Evolutionary conservation across 2,329 filamentous ascomycete species (phyloP).

Genomic region (Arthrobotrys musiformis): DNA sequence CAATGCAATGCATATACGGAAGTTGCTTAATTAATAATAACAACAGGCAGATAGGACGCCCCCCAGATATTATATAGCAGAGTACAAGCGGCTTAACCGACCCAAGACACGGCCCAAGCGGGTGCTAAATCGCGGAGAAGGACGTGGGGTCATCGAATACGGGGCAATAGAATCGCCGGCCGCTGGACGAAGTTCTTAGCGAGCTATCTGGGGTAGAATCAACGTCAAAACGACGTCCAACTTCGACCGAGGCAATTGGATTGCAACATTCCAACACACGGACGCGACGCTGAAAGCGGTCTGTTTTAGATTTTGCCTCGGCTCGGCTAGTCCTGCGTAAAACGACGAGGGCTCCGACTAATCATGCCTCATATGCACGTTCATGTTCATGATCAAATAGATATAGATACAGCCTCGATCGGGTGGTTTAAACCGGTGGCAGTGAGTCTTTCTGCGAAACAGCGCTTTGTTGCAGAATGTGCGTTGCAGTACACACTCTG

Average conservation of each 20-base stretch:
- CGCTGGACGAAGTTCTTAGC: too few relatives aligned
- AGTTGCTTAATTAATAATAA: too few relatives aligned
- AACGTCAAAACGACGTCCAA: too few relatives aligned
- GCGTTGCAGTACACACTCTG: neutral
- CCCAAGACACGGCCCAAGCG: conserved; percentile 1
- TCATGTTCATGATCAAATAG: neutral
- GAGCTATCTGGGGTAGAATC: too few relatives aligned
- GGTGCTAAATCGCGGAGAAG: neutral
- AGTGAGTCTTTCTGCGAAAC: neutral
- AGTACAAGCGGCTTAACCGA: conserved; percentile 2
- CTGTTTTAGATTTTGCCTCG: conserved; percentile 1
- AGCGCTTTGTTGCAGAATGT: neutral
- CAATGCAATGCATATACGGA: neutral
- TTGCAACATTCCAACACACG: neutral
- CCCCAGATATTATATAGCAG: neutral
- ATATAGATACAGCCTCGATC: too few relatives aligned
- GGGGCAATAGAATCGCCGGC: conserved; percentile 7
- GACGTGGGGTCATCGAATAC: neutral
- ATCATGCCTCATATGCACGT: neutral
- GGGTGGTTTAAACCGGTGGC: too few relatives aligned
- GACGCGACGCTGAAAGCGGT: neutral
- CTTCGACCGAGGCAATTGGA: too few relatives aligned
- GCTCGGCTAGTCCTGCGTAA: conserved; percentile 1
- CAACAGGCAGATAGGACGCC: neutral
- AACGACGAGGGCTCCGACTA: neutral